Base-by-base conservation (phyloP, 495 filamentous ascomycete genomes). In the Echria macrotheca region DNA sequence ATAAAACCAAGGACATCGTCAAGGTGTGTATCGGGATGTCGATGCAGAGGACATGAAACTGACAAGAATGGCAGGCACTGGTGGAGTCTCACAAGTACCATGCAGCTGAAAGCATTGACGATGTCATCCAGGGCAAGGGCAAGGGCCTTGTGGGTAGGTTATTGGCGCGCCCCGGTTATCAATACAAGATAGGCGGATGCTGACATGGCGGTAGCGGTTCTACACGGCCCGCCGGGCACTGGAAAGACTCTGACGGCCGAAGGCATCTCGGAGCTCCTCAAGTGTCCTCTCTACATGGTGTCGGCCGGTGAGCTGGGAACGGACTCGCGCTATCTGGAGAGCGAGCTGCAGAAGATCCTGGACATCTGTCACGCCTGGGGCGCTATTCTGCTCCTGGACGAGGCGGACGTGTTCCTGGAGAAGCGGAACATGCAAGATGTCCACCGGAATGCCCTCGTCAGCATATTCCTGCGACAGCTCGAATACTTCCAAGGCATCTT, bases 231-330 rank as follows among this genome's bases (percentile, higher is more conserved):
- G 11, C 87, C 88, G 0, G 88, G 89, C 19, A 90, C 87, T 1
- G 89, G 89, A 38, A 95, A 95, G 71, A 95, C 89, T 0, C 74
- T 96, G 3, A 95, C 89, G 0, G 90, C 87, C 3, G 89, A 95
- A 58, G 84, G 86, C 12, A 93, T 96, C 52, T 84, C 84, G 3
- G 89, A 93, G 60, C 76, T 89, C 3, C 79, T 94, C 32, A 80
- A 84, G 57, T 83, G 86, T 28, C 90, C 90, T 1, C 69, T 96
- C 9, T 94, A 95, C 61, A 88, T 85, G 80, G 87, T 93, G 48
- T 82, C 77, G 36, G 86, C 86, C 1, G 87, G 87, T 25, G 88
- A 93, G 56, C 68, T 95, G 1, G 89, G 89, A 33, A 94, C 86
- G 0, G 84, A 91, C 58, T 79, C 85, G 2, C 72, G 82, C n/a